These are phyloP conservation scores for Gliomastix tumulicola DNA, from an alignment of 2,329 filamentous ascomycete species.

Conservation along the genomic window DNA sequence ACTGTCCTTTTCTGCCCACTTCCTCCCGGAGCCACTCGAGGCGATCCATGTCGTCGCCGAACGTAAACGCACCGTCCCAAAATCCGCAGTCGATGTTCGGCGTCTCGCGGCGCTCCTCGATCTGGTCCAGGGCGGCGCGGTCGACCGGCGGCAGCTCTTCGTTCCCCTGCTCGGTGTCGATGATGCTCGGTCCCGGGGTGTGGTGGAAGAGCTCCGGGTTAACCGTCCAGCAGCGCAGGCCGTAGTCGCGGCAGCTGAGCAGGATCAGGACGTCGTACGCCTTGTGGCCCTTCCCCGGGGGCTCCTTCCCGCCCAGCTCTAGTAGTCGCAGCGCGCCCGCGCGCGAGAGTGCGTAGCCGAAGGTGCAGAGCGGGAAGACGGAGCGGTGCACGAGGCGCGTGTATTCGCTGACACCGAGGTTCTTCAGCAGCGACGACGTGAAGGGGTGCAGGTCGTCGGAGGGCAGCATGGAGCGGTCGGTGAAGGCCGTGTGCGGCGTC, in stretches of 20 bases:
- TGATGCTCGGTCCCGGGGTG: conserved; percentile 1
- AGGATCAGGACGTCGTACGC: conserved; percentile 1
- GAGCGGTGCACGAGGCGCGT: conserved; percentile 2
- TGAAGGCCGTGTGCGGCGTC: conserved; percentile 1
- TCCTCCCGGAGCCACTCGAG: background rate
- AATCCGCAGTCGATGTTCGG: conserved; percentile 2
- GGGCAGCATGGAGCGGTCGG: conserved; percentile 1
- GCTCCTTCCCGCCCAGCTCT: background rate
- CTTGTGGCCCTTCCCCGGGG: background rate
- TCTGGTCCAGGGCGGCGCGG: background rate
- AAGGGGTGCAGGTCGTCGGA: conserved; percentile 1
- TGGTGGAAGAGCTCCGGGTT: conserved; percentile 3
- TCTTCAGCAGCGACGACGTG: conserved; percentile 1
- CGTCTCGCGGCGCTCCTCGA: conserved; percentile 1
- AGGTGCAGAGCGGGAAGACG: conserved; percentile 2
- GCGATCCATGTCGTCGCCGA: background rate
- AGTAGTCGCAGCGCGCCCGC: background rate
- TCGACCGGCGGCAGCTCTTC: background rate
- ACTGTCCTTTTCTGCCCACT: conserved; percentile 2
- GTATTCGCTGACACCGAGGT: conserved; percentile 1
- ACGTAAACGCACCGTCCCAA: background rate
- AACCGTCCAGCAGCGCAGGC: conserved; percentile 1
- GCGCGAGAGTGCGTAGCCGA: conserved; percentile 2
- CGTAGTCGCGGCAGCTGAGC: background rate
- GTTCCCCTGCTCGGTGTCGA: background rate